Conservation (phyloP, 306 rosid species). For the Pyrus betulifolia region DNA sequence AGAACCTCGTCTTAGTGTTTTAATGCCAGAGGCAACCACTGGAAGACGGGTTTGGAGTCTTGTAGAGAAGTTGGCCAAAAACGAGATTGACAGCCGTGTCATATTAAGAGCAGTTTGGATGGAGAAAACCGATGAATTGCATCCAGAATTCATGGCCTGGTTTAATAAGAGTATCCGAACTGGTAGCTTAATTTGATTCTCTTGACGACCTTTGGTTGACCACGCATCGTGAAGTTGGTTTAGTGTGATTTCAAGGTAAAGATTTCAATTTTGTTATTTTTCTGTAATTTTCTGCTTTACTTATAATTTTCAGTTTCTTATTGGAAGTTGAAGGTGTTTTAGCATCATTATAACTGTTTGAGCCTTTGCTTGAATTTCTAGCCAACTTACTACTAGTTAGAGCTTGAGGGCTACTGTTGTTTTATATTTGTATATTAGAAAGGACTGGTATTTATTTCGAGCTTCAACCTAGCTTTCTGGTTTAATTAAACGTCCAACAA, state of each 20-base stretch:
- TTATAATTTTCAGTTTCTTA: no score
- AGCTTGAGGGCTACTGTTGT: no score
- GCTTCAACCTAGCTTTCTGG: no score
- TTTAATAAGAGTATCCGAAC: slow-evolving; percentile 54
- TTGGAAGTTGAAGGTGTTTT: no score
- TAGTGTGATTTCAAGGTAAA: background rate
- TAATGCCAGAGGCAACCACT: slow-evolving; percentile 66
- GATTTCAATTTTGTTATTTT: no score
- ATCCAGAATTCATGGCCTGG: slow-evolving; percentile 68
- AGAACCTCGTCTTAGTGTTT: slow-evolving; percentile 59
- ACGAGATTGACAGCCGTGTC: slow-evolving; percentile 42
- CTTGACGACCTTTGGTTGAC: slow-evolving; percentile 49
- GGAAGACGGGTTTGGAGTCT: slow-evolving; percentile 75
- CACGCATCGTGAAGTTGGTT: slow-evolving; percentile 50
- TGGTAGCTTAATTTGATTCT: background rate
- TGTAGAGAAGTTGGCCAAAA: slow-evolving; percentile 32
- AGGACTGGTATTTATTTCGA: no score
- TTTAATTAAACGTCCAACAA: no score
- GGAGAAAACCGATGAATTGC: slow-evolving; percentile 56
- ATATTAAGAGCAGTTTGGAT: slow-evolving; percentile 57
- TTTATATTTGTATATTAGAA: no score
- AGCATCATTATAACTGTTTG: no score
- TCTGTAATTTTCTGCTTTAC: no score
- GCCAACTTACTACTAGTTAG: no score
- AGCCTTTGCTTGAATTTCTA: no score